Base-by-base conservation (phyloP, 2,329 filamentous ascomycete species). In the Thelonectria olida region DNA sequence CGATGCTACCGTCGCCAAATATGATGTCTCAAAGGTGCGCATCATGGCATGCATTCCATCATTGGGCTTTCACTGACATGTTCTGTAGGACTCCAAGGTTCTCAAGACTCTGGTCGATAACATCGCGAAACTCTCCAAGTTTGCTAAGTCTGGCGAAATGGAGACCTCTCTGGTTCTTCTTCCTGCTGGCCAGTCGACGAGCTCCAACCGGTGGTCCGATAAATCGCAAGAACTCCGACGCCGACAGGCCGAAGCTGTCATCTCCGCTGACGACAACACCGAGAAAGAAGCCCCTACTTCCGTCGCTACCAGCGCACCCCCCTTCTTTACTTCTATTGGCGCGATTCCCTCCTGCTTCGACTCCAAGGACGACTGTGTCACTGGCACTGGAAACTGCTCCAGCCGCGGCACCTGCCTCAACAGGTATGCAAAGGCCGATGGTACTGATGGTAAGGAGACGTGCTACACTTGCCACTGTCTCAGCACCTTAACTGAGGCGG, bases 391-490 rank as follows among this genome's bases (percentile, higher is more conserved):
- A 70, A 88, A 88, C 74, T 99, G 96, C 84, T 92, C 91, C 13
- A 88, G 90, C 55, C 93, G 96, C 77, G 96, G 96, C 47, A 73
- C 78, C 25, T 98, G 96, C 81, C 81, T 84, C 67, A 83, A 90
- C 75, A 90, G 90, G 72, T 93, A 86, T 66, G 79, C 78, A 41
- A 75, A 74, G 52, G 75, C 79, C 13, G 73, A 75, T 53, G 81
- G 82, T 58, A 66, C 65, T 8, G 76, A 77, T 10, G 76, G 74
- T 59, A 75, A 71, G 45, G 68, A 76, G 10, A 78, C 82, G 31
- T 98, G 95, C 85, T 98, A 90, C 75, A 83, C 86, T 58, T 99
- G 96, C 82, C 81, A 82, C 65, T 99, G 96, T 81, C 80, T 82
- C 54, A 80, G 85, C 41, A 91, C 88, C 27, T 76, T 81, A 31